Evolutionary conservation across 768 basidiomycete genomes (phyloP).

Genomic region (Lactarius sanguifluus): DNA sequence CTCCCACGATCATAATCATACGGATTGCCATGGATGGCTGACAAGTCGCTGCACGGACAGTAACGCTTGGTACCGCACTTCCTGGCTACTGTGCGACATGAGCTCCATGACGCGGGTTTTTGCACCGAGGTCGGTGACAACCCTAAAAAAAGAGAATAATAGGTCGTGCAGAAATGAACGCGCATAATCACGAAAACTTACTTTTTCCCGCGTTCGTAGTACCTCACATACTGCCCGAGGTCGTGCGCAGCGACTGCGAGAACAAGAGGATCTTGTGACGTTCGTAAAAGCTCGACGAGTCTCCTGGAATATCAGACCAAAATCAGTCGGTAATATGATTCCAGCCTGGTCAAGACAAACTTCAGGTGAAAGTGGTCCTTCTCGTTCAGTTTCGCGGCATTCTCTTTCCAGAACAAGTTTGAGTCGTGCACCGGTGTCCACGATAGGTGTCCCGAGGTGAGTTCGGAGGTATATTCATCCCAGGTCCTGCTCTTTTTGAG

Average conservation of each 20-base stretch:
- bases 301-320: constrained; percentile 47
- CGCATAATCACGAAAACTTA: constrained; percentile 39
- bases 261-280: constrained; percentile 69
- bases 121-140: constrained; percentile 79
- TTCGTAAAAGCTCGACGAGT: constrained; percentile 68
- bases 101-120: constrained; percentile 89
- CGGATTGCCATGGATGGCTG: constrained; percentile 80
- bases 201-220: constrained; percentile 91
- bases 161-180: not conserved
- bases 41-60: constrained; percentile 89
- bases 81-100: constrained; percentile 83
- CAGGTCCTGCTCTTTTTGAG: constrained; percentile 62
- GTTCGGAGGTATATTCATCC: constrained; percentile 92
- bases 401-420: constrained; percentile 98
- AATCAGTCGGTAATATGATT: constrained; percentile 1
- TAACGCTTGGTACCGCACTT: constrained; percentile 91
- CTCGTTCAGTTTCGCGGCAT: constrained; percentile 83
- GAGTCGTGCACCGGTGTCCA: constrained; percentile 98
- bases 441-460: constrained; percentile 84
- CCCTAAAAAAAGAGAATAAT: constrained; percentile 4
- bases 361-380: constrained; percentile 81
- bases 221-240: constrained; percentile 90
- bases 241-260: constrained; percentile 94
- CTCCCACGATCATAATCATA: constrained; percentile 40
- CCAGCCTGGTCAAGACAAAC: constrained; percentile 40